Conservation (phyloP, 129 eudicot species). For the Cynara cardunculus region DNA sequence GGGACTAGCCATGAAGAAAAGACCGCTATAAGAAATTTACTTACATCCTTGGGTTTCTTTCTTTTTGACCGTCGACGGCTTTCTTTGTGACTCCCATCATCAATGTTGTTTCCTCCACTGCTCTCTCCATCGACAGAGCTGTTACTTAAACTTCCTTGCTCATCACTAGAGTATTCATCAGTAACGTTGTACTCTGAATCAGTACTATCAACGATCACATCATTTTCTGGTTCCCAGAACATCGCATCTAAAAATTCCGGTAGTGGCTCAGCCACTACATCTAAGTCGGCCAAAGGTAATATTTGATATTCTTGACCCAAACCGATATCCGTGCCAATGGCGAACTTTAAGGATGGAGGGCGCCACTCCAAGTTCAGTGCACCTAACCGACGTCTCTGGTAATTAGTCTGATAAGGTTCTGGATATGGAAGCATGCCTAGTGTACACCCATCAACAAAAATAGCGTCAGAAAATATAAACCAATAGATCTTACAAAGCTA, state of each 20-base stretch:
- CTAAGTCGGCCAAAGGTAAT: constrained; percentile 82
- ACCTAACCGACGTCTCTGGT: constrained; percentile 90
- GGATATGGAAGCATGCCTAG: constrained; percentile 94
- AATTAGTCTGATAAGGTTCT: constrained; percentile 87
- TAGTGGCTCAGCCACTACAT: constrained; percentile 61
- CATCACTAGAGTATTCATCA: constrained; percentile 67
- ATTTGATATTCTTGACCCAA: constrained; percentile 79
- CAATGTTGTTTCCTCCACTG: constrained; percentile 33
- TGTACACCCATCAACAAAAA: constrained; percentile 8
- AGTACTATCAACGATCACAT: constrained; percentile 64
- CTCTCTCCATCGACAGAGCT: constrained; percentile 54
- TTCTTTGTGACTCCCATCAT: constrained; percentile 31
- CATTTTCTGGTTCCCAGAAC: constrained; percentile 85
- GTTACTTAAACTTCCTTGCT: constrained; percentile 41
- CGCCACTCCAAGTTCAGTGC: constrained; percentile 86
- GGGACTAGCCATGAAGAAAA: constrained; percentile 11
- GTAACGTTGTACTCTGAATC: constrained; percentile 83
- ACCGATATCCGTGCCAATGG: constrained; percentile 79
- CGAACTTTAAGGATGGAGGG: constrained; percentile 67
- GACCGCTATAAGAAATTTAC: constrained; percentile 19
- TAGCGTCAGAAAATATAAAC: neutral
- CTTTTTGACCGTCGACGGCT: constrained; percentile 68
- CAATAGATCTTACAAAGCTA: neutral
- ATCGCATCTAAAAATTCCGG: constrained; percentile 81
- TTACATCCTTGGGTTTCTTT: constrained; percentile 57